These are phyloP conservation scores for Annulohypoxylon truncatum DNA, from an alignment of 2,329 filamentous ascomycete genomes.

Conservation along the genomic window DNA sequence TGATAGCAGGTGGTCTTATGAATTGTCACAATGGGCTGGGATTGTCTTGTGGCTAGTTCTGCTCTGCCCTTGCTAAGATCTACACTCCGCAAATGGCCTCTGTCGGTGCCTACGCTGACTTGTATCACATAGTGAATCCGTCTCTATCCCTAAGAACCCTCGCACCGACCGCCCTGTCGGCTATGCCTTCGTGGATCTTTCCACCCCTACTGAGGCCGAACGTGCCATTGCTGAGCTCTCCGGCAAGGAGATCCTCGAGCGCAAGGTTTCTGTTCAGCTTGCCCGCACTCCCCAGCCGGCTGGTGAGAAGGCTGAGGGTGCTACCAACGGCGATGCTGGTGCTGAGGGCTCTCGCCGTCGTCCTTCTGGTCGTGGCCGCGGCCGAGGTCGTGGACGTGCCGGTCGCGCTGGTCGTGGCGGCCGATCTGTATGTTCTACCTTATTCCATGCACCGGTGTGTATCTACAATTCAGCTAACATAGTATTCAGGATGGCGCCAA, in stretches of 20 bases:
- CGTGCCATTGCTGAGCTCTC: slow-evolving; percentile 95
- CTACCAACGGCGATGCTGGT: slow-evolving; percentile 78
- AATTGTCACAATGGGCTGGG: neutral
- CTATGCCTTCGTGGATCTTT: slow-evolving; percentile 98
- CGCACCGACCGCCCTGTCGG: slow-evolving; percentile 98
- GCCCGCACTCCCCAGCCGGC: slow-evolving; percentile 95
- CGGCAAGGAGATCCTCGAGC: slow-evolving; percentile 96
- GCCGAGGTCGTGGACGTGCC: slow-evolving; percentile 73
- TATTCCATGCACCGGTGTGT: neutral
- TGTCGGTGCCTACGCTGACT: slow-evolving; percentile 29
- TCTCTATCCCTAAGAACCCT: slow-evolving; percentile 99
- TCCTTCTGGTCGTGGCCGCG: slow-evolving; percentile 73
- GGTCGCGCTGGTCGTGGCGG: slow-evolving; percentile 73
- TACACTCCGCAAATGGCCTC: neutral
- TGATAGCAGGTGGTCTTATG: neutral
- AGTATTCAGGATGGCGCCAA: slow-evolving; percentile 57
- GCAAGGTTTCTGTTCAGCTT: slow-evolving; percentile 98
- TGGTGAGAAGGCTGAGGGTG: slow-evolving; percentile 78
- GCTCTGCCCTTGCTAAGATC: neutral
- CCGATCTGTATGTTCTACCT: slow-evolving; percentile 60
- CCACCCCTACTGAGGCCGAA: slow-evolving; percentile 92
- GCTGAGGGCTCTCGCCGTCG: slow-evolving; percentile 74
- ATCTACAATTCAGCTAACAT: slow-evolving; percentile 34
- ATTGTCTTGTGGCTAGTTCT: neutral
- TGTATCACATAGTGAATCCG: slow-evolving; percentile 81